A percentile compares a stretch with the other conserved stretches of the same genome.
Evolutionary conservation across 129 eudicot genomes (phyloP).

Genomic region (Silybum marianum): DNA sequence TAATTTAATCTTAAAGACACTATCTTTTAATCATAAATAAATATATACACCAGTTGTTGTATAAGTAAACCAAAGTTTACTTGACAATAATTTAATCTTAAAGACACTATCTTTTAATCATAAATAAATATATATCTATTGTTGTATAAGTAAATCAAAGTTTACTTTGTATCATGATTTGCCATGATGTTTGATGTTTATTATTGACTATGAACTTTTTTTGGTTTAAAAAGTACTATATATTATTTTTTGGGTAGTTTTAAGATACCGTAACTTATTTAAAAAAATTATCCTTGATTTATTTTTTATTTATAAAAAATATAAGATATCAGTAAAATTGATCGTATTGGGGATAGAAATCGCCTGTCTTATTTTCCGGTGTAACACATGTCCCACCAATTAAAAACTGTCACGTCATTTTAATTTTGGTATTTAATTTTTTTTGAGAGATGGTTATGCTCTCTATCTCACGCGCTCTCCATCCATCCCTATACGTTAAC

Average conservation of each 20-base stretch:
- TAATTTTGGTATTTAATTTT: too few relatives aligned
- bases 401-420: too few relatives aligned
- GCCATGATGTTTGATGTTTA: neutral
- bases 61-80: neutral
- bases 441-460: too few relatives aligned
- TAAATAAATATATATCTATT: neutral
- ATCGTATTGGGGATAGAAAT: too few relatives aligned
- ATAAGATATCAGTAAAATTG: neutral
- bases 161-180: neutral
- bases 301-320: neutral
- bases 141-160: neutral
- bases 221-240: neutral
- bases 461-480: too few relatives aligned
- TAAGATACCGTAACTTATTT: neutral
- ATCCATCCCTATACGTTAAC: too few relatives aligned
- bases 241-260: neutral
- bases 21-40: neutral
- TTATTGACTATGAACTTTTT: neutral
- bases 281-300: neutral
- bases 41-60: neutral
- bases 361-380: too few relatives aligned
- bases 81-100: neutral
- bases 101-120: neutral
- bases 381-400: too few relatives aligned
- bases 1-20: neutral